Percentiles rank a stretch among this genome's conserved stretches.
Conservation (phyloP, 352 stramenopile species). For the Peronospora belbahrii region DNA sequence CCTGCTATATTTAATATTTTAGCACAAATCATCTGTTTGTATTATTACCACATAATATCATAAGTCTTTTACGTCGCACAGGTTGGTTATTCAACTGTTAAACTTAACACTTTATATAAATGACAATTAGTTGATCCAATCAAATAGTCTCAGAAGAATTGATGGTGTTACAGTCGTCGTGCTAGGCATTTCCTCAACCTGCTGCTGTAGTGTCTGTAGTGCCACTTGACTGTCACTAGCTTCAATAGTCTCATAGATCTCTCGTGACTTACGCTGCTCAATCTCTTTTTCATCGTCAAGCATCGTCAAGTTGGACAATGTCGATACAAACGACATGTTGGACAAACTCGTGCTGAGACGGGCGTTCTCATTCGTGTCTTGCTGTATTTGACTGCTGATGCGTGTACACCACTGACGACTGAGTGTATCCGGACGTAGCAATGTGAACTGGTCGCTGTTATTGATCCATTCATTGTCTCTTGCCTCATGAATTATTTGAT, state of each 20-base stretch:
- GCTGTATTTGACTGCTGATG: constrained; percentile 19
- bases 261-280: constrained; percentile 11
- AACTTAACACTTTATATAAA: too few species aligned
- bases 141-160: too few species aligned
- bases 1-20: too few species aligned
- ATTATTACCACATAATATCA: too few species aligned
- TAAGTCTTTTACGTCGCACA: too few species aligned
- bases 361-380: constrained; percentile 41
- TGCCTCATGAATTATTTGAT: constrained; percentile 1
- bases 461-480: constrained; percentile 52
- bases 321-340: constrained; percentile 35
- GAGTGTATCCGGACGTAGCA: constrained; percentile 43
- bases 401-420: constrained; percentile 17
- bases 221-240: constrained; percentile 29
- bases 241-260: constrained; percentile 13
- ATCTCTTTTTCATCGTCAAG: constrained; percentile 23
- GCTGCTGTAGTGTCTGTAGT: constrained; percentile 32
- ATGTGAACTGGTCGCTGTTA: constrained; percentile 43
- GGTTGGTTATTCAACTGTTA: too few species aligned
- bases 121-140: too few species aligned
- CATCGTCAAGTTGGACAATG: constrained; percentile 26
- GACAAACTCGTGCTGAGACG: constrained; percentile 27
- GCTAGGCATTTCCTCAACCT: constrained; percentile 43
- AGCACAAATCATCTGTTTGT: too few species aligned
- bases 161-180: constrained; percentile 35